Conservation (phyloP, 2,329 filamentous ascomycete species). For the Colletotrichum tofieldiae region DNA sequence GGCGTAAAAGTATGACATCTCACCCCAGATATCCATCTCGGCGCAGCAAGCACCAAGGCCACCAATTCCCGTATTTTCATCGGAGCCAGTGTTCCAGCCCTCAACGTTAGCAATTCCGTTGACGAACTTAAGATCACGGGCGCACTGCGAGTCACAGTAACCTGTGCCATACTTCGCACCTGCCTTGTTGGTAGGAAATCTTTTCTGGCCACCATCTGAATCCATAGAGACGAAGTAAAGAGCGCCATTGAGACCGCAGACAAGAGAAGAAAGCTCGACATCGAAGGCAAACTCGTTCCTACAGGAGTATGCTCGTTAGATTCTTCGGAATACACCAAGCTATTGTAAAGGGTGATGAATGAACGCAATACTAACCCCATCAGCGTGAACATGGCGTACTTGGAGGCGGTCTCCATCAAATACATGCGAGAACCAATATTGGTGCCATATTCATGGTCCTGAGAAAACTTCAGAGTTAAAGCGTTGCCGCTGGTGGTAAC, state of each 20-base stretch:
- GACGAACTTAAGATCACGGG: constrained; percentile 67
- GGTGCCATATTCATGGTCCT: constrained; percentile 60
- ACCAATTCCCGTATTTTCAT: constrained; percentile 64
- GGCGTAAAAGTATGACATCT: neutral
- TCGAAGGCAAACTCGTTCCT: constrained; percentile 77
- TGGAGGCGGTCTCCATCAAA: constrained; percentile 68
- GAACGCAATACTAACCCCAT: neutral
- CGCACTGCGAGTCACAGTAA: constrained; percentile 68
- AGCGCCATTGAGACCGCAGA: constrained; percentile 77
- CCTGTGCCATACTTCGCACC: constrained; percentile 72
- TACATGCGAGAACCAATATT: constrained; percentile 70
- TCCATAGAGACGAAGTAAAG: constrained; percentile 74
- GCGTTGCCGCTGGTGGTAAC: constrained; percentile 64
- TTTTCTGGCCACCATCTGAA: constrained; percentile 66
- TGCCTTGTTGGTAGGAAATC: constrained; percentile 63
- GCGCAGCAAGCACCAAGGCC: too few species aligned
- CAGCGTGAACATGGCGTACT: constrained; percentile 72
- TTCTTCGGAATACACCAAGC: too few species aligned
- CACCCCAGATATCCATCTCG: constrained; percentile 66
- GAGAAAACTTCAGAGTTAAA: constrained; percentile 68
- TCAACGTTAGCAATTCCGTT: constrained; percentile 66
- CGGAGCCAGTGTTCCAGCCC: constrained; percentile 64
- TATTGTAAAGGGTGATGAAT: neutral
- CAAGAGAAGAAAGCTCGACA: constrained; percentile 75
- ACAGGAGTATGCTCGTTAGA: constrained; percentile 50